Conservation (phyloP, 2,329 filamentous ascomycete genomes). For the Orbilia javanica region DNA sequence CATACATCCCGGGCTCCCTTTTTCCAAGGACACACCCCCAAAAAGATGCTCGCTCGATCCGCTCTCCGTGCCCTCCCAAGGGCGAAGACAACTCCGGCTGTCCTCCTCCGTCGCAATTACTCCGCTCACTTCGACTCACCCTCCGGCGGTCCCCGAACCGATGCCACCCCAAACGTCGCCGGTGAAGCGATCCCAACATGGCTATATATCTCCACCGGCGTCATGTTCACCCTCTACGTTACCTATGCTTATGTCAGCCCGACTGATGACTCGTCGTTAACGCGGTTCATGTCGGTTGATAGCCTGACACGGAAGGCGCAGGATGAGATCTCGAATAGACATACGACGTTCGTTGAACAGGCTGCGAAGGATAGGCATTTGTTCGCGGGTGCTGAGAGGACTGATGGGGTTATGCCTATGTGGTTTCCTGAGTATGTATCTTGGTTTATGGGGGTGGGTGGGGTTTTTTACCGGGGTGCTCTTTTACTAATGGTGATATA, state of each 20-base stretch:
- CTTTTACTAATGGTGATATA: conserved; percentile 23
- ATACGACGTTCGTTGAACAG: conserved; percentile 49
- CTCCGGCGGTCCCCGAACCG: conserved; percentile 25
- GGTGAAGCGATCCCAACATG: conserved; percentile 48
- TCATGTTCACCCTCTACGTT: conserved; percentile 48
- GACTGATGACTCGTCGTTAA: conserved; percentile 34
- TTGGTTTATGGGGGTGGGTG: neutral
- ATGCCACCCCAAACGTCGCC: conserved; percentile 11
- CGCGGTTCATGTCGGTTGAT: conserved; percentile 31
- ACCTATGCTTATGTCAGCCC: conserved; percentile 48
- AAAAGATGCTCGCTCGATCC: conserved; percentile 43
- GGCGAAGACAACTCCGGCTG: conserved; percentile 27
- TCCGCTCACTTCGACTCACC: conserved; percentile 47
- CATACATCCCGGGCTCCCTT: neutral
- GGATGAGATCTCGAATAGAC: conserved; percentile 56
- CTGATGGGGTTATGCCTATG: conserved; percentile 27
- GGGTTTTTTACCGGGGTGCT: too few species aligned
- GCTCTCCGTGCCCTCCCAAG: conserved; percentile 46
- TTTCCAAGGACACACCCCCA: conserved; percentile 1
- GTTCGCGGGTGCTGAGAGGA: conserved; percentile 27
- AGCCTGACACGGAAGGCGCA: conserved; percentile 24
- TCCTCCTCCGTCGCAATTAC: conserved; percentile 38
- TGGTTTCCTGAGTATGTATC: conserved; percentile 55
- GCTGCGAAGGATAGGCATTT: conserved; percentile 48
- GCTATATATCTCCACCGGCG: conserved; percentile 42